phyloP scores from a whole-genome alignment of 306 rosid species.

The Chamaecrista fasciculata region DNA sequence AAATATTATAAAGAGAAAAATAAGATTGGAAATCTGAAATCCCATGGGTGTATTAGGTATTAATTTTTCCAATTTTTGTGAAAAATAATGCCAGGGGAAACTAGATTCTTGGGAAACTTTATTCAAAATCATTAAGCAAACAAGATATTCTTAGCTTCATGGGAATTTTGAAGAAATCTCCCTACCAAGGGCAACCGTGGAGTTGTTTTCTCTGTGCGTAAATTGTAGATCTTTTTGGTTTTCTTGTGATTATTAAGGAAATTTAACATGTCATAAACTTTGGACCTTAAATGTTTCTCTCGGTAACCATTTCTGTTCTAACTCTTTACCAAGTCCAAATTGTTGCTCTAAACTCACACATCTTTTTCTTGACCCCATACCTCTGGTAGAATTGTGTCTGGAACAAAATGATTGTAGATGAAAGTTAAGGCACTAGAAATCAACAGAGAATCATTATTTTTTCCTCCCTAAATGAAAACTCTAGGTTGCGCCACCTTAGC shows the following conservation, averaged over 20 bases:
- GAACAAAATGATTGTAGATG: not conserved
- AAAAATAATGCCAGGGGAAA: not conserved
- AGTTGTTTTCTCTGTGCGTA: not conserved
- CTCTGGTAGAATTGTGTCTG: not conserved
- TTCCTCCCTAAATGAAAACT: not conserved
- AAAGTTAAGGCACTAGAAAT: not conserved
- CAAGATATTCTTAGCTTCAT: not conserved
- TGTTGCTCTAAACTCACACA: not conserved
- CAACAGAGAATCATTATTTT: not conserved
- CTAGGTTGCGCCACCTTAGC: not conserved
- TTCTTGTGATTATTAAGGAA: not conserved
- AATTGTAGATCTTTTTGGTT: not conserved
- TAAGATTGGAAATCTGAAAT: too few species aligned
- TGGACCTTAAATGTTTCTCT: not conserved
- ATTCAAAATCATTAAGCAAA: not conserved
- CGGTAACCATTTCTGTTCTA: not conserved
- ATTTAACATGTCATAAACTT: not conserved
- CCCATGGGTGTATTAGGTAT: not conserved
- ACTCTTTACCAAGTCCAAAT: not conserved
- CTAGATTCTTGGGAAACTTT: not conserved
- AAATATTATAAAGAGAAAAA: too few species aligned
- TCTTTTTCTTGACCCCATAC: not conserved
- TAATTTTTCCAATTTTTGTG: not conserved
- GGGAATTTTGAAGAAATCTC: not conserved
- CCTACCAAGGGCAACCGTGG: not conserved